Percentiles rank a stretch among this genome's conserved stretches.
phyloP scores from a whole-genome alignment of 331 rosid species.

The Quercus phellos region DNA sequence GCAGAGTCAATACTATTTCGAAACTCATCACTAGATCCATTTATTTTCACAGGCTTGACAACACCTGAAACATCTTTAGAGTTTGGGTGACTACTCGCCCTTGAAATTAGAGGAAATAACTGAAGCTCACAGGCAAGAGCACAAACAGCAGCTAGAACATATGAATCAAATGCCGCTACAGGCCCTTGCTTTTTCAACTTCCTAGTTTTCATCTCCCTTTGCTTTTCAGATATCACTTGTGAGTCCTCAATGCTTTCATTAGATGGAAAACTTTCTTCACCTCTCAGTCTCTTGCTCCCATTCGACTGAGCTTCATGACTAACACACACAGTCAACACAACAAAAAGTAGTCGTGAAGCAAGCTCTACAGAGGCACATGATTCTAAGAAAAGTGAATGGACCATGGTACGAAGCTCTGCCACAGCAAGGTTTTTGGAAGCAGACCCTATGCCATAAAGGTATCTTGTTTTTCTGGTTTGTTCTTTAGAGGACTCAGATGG shows the following conservation, averaged over 20 bases:
- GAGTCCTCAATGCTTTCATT: conserved; percentile 52
- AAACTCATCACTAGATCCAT: conserved; percentile 57
- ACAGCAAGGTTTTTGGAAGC: conserved; percentile 88
- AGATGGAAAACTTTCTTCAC: conserved; percentile 44
- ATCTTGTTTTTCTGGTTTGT: conserved; percentile 65
- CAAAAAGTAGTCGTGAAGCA: conserved; percentile 86
- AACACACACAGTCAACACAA: conserved; percentile 86
- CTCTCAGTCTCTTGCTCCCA: conserved; percentile 65
- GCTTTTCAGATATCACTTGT: conserved; percentile 44
- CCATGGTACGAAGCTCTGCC: conserved; percentile 95
- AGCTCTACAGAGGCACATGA: conserved; percentile 89
- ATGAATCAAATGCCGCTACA: conserved; percentile 90
- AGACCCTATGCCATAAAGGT: conserved; percentile 56
- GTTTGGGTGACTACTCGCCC: conserved; percentile 43
- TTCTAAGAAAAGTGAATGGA: conserved; percentile 89
- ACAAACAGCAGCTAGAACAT: conserved; percentile 93
- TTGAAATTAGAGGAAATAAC: conserved; percentile 66
- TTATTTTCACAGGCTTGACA: conserved; percentile 50
- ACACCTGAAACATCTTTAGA: conserved; percentile 39
- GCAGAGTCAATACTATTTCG: conserved; percentile 73
- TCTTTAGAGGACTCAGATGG: conserved; percentile 60
- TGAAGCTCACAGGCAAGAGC: conserved; percentile 97
- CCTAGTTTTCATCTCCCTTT: conserved; percentile 45
- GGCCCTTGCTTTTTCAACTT: conserved; percentile 79
- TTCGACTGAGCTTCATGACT: conserved; percentile 85